phyloP scores from a whole-genome alignment of 2,329 filamentous ascomycete species.

The Seiridium cupressi region DNA sequence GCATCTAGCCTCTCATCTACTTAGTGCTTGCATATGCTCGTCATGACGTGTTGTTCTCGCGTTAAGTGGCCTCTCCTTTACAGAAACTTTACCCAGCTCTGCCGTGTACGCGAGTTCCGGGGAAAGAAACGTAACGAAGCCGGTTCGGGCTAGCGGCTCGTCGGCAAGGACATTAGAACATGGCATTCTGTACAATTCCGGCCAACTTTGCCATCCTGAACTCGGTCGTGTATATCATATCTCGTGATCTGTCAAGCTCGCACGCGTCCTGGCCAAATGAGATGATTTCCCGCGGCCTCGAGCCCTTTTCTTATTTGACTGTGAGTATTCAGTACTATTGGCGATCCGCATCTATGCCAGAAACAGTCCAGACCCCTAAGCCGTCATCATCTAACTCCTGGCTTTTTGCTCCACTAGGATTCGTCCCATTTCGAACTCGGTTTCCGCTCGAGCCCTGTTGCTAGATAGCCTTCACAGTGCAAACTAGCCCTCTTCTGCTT shows the following conservation, averaged over 20 bases:
- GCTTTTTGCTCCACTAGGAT: background rate
- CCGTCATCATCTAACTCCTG: background rate
- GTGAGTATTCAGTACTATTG: no score
- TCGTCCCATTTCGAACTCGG: background rate
- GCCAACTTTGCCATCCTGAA: slow-evolving; percentile 15
- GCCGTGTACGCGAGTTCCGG: background rate
- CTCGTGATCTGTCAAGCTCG: slow-evolving; percentile 1
- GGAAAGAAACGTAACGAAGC: background rate
- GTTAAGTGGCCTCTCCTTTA: background rate
- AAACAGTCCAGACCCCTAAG: no score
- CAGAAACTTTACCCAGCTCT: no score
- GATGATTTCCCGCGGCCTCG: background rate
- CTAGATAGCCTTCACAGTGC: background rate
- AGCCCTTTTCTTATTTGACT: background rate
- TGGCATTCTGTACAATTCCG: slow-evolving; percentile 15
- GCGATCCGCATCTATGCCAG: no score
- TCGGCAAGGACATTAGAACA: slow-evolving; percentile 9
- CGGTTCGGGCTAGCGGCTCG: slow-evolving; percentile 1
- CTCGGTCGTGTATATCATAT: slow-evolving; percentile 1
- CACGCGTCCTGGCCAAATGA: slow-evolving; percentile 5
- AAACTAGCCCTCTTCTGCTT: no score
- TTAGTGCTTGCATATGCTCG: slow-evolving; percentile 2
- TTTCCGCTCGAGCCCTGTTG: background rate
- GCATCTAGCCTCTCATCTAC: background rate
- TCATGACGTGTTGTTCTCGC: slow-evolving; percentile 6